Percentiles rank a stretch among this genome's conserved stretches.
phyloP scores from a whole-genome alignment of 768 basidiomycete species.

The Cubamyces sp. region DNA sequence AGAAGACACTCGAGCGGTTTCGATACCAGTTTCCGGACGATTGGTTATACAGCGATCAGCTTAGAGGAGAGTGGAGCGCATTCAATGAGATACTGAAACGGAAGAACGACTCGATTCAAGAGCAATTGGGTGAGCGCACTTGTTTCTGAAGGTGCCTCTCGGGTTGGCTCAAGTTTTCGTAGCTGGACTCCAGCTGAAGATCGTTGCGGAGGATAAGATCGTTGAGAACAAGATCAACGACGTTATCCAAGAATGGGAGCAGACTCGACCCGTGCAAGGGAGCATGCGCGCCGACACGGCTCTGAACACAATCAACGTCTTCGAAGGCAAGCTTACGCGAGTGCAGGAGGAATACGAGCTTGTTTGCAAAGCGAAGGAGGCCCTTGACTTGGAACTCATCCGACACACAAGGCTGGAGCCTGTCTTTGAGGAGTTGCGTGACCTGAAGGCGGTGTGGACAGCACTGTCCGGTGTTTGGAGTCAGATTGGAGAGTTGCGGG shows the following conservation, averaged over 20 bases:
- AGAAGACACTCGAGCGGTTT: conserved; percentile 96
- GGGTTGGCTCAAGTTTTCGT: background rate
- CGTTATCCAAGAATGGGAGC: conserved; percentile 91
- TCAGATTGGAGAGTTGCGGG: conserved; percentile 87
- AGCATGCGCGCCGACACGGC: conserved; percentile 95
- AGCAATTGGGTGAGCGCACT: conserved; percentile 79
- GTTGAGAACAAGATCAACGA: conserved; percentile 95
- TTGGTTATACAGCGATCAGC: conserved; percentile 98
- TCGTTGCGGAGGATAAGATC: conserved; percentile 99
- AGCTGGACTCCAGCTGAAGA: conserved; percentile 98
- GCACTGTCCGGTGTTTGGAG: conserved; percentile 97
- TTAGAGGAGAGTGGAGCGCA: conserved; percentile 97
- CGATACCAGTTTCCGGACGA: conserved; percentile 96
- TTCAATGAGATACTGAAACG: conserved; percentile 97
- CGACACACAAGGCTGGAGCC: conserved; percentile 92
- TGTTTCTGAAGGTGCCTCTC: background rate
- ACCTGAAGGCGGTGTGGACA: conserved; percentile 98
- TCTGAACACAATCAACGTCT: conserved; percentile 94
- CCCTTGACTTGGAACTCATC: conserved; percentile 88
- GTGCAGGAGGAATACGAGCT: conserved; percentile 96
- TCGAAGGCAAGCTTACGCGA: conserved; percentile 87
- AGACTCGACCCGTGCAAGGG: conserved; percentile 95
- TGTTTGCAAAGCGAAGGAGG: conserved; percentile 95
- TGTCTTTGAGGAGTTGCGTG: conserved; percentile 92
- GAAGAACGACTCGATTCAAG: conserved; percentile 98